Conservation (phyloP, 768 basidiomycete species). For the Gyrodon lividus region DNA sequence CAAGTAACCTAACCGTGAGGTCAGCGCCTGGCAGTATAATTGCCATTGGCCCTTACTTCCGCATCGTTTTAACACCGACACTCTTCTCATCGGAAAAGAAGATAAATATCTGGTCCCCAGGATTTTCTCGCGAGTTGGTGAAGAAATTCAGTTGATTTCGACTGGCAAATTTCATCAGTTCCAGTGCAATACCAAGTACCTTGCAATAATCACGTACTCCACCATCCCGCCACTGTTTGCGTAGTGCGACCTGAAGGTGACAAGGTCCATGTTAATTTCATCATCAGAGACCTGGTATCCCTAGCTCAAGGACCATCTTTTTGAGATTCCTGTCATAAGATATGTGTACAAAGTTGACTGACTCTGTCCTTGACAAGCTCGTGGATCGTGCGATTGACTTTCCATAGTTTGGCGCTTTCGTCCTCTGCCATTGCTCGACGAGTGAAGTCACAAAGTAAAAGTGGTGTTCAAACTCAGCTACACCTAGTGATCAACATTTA, state of each 20-base stretch:
- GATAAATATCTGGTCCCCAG: constrained; percentile 81
- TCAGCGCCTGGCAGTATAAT: constrained; percentile 10
- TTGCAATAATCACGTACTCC: constrained; percentile 61
- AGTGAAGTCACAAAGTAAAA: constrained; percentile 25
- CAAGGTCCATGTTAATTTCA: constrained; percentile 86
- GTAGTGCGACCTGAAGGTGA: constrained; percentile 71
- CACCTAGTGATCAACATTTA: constrained; percentile 8
- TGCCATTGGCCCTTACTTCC: constrained; percentile 62
- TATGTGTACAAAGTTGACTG: constrained; percentile 14
- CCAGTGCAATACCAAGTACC: constrained; percentile 1
- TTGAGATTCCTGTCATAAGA: constrained; percentile 17
- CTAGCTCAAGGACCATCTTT: constrained; percentile 40
- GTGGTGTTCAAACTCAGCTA: constrained; percentile 58
- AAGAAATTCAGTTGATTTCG: constrained; percentile 90
- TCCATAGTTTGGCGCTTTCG: constrained; percentile 89
- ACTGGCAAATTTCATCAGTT: constrained; percentile 41
- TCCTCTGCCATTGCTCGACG: constrained; percentile 63
- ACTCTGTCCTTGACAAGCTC: constrained; percentile 96
- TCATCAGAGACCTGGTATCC: constrained; percentile 93
- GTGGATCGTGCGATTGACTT: constrained; percentile 94
- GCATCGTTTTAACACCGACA: constrained; percentile 96
- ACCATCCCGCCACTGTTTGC: constrained; percentile 72
- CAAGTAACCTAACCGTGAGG: constrained; percentile 61
- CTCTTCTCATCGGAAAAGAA: constrained; percentile 96
- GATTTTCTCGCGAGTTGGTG: constrained; percentile 67